Conservation (phyloP, 2,329 filamentous ascomycete species). For the Colletotrichum costaricense region DNA sequence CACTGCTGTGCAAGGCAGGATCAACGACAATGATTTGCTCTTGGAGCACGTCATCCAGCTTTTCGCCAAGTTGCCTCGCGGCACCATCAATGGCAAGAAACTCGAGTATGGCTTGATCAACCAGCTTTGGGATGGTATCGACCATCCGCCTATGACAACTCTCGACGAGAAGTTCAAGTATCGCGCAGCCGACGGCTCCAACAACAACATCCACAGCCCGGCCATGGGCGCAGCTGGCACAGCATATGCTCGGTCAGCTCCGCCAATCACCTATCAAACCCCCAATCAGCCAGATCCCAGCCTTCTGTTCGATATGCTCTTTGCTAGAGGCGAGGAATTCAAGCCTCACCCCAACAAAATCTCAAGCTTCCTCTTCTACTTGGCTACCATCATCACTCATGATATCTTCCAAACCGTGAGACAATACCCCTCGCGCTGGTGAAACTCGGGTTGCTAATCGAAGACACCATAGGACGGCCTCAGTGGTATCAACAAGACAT, state of each 20-base stretch:
- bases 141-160: conserved; percentile 37
- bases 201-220: conserved; percentile 36
- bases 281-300: conserved; percentile 36
- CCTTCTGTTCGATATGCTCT: conserved; percentile 38
- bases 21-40: conserved; percentile 36
- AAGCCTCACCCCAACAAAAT: conserved; percentile 51
- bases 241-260: conserved; percentile 36
- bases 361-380: conserved; percentile 59
- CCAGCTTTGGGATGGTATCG: conserved; percentile 37
- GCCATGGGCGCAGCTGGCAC: conserved; percentile 36
- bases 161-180: conserved; percentile 36
- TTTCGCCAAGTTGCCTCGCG: conserved; percentile 33
- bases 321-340: conserved; percentile 32
- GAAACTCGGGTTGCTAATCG: not conserved
- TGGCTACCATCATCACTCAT: conserved; percentile 64
- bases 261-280: conserved; percentile 33
- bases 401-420: conserved; percentile 55
- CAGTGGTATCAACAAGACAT: conserved; percentile 46
- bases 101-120: conserved; percentile 35
- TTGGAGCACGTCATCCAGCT: conserved; percentile 37
- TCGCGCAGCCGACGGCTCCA: conserved; percentile 37
- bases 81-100: conserved; percentile 31
- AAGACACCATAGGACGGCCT: conserved; percentile 44
- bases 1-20: conserved; percentile 27
- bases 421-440: conserved; percentile 17